Evolutionary conservation across 2,329 filamentous ascomycete genomes (phyloP), one percentile per base, ranked within the genome.

Genomic region (Aquanectria penicillioides): DNA sequence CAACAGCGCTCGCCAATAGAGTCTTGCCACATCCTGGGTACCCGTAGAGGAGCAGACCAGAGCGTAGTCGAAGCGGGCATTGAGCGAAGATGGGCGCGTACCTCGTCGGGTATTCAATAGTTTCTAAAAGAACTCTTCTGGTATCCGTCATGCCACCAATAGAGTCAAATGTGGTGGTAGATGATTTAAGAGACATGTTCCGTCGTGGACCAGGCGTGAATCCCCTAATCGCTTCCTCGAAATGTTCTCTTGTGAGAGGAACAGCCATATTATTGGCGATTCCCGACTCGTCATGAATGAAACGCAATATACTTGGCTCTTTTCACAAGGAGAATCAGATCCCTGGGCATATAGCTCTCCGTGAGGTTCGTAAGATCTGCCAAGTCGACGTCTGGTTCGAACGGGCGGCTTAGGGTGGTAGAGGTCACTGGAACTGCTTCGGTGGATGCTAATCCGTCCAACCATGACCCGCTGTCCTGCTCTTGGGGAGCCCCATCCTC

Each of bases 1-100:
- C 95, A n/a, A 99, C 94, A 1, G 95, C 95, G 57, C 92, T 97
- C 17, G 96, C 95, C 9, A 99, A 86, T 8, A 99, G 84, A 0
- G 95, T 99, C 78, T 99, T 99, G 61, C 96, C 96, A 71, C 95
- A 98, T 3, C 95, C 95, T 0, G 95, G 95, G 71, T 91, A 98
- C 22, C 95, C 95, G 73, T 99, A 99, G 0, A 99, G 84, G 4
- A 99, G 83, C 2, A 99, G 83, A 50, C 95, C 95, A 7, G 94
- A 98, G 9, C 95, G 92, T 5, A 99, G 83, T n/a, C 95, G 91
- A 1, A 99, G 85, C 4, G 95, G 95, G 68, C 95, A 99, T 71
- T 97, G 92, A 4, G 94, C 93, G 72, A 99, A 99, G 64, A 99
- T 97, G 2, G 95, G 95, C 0, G 95, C 95, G 73, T 99, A 99